These are phyloP conservation scores for Aspergillus asperescens DNA, from an alignment of 495 filamentous ascomycete species.

Conservation along the genomic window DNA sequence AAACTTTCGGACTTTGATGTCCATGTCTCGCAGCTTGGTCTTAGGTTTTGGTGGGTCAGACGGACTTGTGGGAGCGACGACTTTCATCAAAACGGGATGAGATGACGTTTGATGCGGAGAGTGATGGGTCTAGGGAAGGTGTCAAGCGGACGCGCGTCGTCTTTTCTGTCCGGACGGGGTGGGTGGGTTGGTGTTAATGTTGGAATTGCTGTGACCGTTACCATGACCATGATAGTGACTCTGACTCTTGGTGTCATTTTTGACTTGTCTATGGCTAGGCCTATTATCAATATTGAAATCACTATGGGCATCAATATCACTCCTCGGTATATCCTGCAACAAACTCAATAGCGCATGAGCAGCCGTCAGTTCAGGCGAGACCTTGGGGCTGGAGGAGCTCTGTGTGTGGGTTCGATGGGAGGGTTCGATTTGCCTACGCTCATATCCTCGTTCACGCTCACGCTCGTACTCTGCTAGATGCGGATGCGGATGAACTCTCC, in stretches of 20 bases:
- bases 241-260: neutral
- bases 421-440: constrained; percentile 8
- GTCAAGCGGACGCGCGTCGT: neutral
- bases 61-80: too few relatives aligned
- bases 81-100: too few relatives aligned
- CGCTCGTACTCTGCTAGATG: too few relatives aligned
- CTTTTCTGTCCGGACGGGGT: neutral
- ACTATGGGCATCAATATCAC: constrained; percentile 11
- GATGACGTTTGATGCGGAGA: too few relatives aligned
- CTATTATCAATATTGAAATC: neutral
- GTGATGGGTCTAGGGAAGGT: neutral
- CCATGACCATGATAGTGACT: too few relatives aligned
- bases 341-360: constrained; percentile 53
- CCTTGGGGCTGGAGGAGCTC: constrained; percentile 5
- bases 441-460: too few relatives aligned
- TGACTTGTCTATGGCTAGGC: neutral
- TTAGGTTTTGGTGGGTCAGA: too few relatives aligned
- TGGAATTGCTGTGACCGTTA: too few relatives aligned
- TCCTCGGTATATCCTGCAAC: constrained; percentile 35
- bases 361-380: constrained; percentile 46
- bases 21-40: too few relatives aligned
- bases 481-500: neutral
- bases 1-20: too few relatives aligned
- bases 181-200: neutral
- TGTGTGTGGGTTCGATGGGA: neutral